These are phyloP conservation scores for Porpolomopsis calyptriformis DNA, from an alignment of 768 basidiomycete species.

Conservation along the genomic window DNA sequence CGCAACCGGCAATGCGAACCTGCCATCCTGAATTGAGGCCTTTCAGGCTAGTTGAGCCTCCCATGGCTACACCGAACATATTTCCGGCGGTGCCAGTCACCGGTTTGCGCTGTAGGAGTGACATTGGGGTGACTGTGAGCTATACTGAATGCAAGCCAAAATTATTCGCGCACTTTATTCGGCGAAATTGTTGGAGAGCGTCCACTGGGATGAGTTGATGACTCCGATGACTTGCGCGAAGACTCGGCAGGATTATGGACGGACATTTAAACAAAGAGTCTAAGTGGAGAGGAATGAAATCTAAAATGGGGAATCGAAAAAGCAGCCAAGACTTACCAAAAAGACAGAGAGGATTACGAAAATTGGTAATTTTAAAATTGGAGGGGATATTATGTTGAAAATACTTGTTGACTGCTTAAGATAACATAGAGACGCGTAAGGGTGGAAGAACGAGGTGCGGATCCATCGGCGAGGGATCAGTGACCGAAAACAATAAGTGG, in stretches of 20 bases:
- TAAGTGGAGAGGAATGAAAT: slow-evolving; percentile 11
- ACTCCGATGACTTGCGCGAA: slow-evolving; percentile 58
- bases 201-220: slow-evolving; percentile 52
- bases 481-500: background rate
- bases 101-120: slow-evolving; percentile 37
- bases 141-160: slow-evolving; percentile 6
- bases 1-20: slow-evolving; percentile 27
- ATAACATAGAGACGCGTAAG: no score
- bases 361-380: background rate
- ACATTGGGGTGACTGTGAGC: slow-evolving; percentile 17
- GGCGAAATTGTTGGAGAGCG: slow-evolving; percentile 57
- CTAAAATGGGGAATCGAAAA: slow-evolving; percentile 18
- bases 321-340: slow-evolving; percentile 16
- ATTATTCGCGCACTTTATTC: slow-evolving; percentile 36
- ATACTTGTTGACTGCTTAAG: no score
- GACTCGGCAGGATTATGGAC: slow-evolving; percentile 32
- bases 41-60: slow-evolving; percentile 38
- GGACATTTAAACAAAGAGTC: slow-evolving; percentile 15
- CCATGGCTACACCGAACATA: slow-evolving; percentile 45
- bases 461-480: background rate
- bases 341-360: background rate
- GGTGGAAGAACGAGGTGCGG: background rate
- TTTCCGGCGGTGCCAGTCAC: slow-evolving; percentile 30
- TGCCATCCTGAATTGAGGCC: slow-evolving; percentile 57
- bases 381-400: background rate